Conservation (phyloP, 108 stramenopile species). For the Schizochytrium sp. region DNA sequence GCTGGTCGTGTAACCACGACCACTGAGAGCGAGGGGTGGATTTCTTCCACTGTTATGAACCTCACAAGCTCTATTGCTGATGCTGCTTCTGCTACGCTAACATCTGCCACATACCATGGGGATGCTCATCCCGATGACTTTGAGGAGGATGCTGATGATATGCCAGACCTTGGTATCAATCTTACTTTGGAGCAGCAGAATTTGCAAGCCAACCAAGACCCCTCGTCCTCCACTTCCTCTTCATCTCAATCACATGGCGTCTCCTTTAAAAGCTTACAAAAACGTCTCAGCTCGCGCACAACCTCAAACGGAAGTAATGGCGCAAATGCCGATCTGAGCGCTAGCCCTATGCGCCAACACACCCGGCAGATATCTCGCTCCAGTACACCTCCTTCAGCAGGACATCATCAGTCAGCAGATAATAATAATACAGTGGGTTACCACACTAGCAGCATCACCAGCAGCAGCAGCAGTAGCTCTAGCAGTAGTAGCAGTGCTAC, state of each 20-base stretch:
- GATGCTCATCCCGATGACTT: not conserved
- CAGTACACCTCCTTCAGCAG: slow-evolving; percentile 2
- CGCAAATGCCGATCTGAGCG: no score
- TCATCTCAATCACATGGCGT: no score
- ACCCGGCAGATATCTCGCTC: not conserved
- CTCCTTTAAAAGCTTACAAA: no score
- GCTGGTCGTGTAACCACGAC: not conserved
- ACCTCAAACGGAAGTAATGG: no score
- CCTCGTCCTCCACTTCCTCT: no score
- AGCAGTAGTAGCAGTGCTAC: not conserved
- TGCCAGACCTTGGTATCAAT: slow-evolving; percentile 35
- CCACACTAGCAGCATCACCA: no score
- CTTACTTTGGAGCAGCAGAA: not conserved
- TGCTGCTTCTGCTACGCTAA: slow-evolving; percentile 14
- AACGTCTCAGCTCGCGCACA: no score
- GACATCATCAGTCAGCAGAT: no score
- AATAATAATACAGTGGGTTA: no score
- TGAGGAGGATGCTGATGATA: not conserved
- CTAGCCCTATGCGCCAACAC: no score
- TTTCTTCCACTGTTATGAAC: slow-evolving; percentile 26
- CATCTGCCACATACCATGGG: not conserved
- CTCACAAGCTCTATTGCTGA: slow-evolving; percentile 31
- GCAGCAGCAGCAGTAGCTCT: not conserved
- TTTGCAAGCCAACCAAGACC: no score
- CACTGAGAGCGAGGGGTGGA: slow-evolving; percentile 12